Evolutionary conservation across 2,329 filamentous ascomycete species (phyloP), one percentile per base, ranked within the genome.

Genomic region (Immersiporthe knoxdaviesiana): DNA sequence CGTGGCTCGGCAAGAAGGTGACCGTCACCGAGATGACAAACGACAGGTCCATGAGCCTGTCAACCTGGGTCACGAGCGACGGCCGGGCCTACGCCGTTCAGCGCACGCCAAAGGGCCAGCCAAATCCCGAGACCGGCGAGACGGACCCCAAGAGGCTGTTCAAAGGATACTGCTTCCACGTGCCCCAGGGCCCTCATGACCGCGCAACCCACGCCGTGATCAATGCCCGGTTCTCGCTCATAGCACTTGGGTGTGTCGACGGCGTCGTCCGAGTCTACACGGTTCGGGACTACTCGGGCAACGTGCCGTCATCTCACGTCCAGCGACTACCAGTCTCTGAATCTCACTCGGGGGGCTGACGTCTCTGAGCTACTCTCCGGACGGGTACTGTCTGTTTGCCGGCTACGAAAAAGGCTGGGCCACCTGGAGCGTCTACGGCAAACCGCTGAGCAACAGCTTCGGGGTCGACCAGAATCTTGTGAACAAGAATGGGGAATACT

Each of bases 361-460:
- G 2, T 91, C 90, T 39, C 80, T 99, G 73, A 89, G 82, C 70
- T 99, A 97, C 81, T 97, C 96, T 1, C 94, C 95, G 0, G 96
- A 99, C 78, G 96, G 96, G 24, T 97, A 98, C 78, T 97, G 94
- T 78, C 85, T 99, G 11, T 97, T 99, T 79, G 94, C 92, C 58
- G 96, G 95, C 1, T 98, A 95, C 76, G 91, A 96, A 75, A 90
- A 91, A 69, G 97, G 96, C 0, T 99, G 96, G 96, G 91, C 92
- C 5, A 95, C 90, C 61, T 99, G 95, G 95, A 98, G 95, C 78
- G 96, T 98, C 50, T 99, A 97, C 79, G 96, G 96, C 44, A 97
- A 97, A 79, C 87, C 91, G 2, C 91, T 94, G 18, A 94, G 91
- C 67, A 93, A 89, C 74, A 97, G 93, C 76, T 98, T 98, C 77